Evolutionary conservation across 2,329 filamentous ascomycete genomes (phyloP).

Genomic region (Dichotomopilus funicola): DNA sequence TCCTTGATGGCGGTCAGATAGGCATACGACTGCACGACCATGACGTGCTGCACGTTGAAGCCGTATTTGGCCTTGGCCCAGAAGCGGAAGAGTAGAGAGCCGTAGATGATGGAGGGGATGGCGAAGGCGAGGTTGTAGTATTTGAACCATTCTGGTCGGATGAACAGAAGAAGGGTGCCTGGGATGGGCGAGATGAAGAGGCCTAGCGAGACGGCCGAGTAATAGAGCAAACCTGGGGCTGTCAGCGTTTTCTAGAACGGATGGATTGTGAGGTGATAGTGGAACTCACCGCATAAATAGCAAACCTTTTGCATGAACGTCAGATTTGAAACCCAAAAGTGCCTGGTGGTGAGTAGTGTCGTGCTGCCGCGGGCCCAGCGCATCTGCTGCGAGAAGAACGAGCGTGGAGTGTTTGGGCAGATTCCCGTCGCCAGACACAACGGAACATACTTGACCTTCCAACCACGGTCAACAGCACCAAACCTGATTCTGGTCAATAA

Average conservation of each 20-base stretch:
- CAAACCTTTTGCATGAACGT: conserved; percentile 36
- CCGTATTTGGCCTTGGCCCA: conserved; percentile 37
- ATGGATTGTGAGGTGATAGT: not conserved
- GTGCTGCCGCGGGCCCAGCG: conserved; percentile 37
- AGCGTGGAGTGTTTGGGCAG: conserved; percentile 36
- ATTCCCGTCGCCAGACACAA: conserved; percentile 37
- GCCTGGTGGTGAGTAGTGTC: conserved; percentile 34
- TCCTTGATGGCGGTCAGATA: conserved; percentile 39
- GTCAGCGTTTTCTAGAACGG: not conserved
- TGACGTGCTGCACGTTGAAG: conserved; percentile 37
- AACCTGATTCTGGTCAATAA: conserved; percentile 23
- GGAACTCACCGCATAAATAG: conserved; percentile 32
- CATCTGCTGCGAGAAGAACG: conserved; percentile 40
- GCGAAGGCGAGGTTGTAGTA: conserved; percentile 41
- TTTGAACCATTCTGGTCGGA: conserved; percentile 35
- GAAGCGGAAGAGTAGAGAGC: conserved; percentile 33
- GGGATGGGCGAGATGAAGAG: conserved; percentile 37
- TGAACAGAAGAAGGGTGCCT: conserved; percentile 35
- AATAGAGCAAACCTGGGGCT: conserved; percentile 31
- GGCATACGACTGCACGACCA: conserved; percentile 37
- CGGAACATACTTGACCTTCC: conserved; percentile 37
- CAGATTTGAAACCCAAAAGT: conserved; percentile 35
- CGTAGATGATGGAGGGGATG: conserved; percentile 35
- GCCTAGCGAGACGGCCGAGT: conserved; percentile 34
- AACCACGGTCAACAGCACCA: conserved; percentile 36